Percentiles rank a stretch among this genome's conserved stretches.
phyloP scores from a whole-genome alignment of 306 rosid species.

The Cicer pinnatifidum region DNA sequence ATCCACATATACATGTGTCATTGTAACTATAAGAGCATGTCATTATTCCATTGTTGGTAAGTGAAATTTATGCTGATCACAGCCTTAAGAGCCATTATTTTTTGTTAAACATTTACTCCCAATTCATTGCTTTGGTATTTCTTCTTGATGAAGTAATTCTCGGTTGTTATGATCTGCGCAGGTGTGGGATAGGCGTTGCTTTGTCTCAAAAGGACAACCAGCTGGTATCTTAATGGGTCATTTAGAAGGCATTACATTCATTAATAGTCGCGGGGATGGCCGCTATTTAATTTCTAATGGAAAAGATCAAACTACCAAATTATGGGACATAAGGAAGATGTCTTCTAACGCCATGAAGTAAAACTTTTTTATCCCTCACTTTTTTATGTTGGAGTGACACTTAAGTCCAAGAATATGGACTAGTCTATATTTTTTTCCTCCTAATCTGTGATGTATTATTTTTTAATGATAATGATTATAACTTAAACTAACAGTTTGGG shows the following conservation, averaged over 20 bases:
- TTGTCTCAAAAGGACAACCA: constrained; percentile 61
- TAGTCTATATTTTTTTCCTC: neutral
- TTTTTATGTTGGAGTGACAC: neutral
- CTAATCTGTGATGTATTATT: constrained; percentile 14
- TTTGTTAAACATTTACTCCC: constrained; percentile 10
- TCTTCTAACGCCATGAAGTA: constrained; percentile 64
- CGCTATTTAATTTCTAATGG: constrained; percentile 91
- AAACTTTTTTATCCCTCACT: constrained; percentile 13
- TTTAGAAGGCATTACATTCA: constrained; percentile 83
- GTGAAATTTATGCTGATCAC: neutral
- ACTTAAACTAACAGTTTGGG: constrained; percentile 50
- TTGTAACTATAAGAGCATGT: neutral
- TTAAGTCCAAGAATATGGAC: neutral
- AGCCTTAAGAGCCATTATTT: neutral
- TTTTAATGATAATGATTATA: constrained; percentile 8
- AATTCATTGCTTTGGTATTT: constrained; percentile 35
- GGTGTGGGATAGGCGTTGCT: constrained; percentile 99
- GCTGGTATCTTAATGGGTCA: constrained; percentile 88
- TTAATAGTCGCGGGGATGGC: constrained; percentile 89
- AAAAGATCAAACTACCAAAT: constrained; percentile 89
- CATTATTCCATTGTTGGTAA: constrained; percentile 7
- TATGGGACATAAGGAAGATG: constrained; percentile 95
- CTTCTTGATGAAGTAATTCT: constrained; percentile 28
- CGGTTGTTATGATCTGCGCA: constrained; percentile 44
- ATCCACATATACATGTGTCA: constrained; percentile 18